phyloP scores from a whole-genome alignment of 2,329 filamentous ascomycete species.

The Microascus cirrosus region DNA sequence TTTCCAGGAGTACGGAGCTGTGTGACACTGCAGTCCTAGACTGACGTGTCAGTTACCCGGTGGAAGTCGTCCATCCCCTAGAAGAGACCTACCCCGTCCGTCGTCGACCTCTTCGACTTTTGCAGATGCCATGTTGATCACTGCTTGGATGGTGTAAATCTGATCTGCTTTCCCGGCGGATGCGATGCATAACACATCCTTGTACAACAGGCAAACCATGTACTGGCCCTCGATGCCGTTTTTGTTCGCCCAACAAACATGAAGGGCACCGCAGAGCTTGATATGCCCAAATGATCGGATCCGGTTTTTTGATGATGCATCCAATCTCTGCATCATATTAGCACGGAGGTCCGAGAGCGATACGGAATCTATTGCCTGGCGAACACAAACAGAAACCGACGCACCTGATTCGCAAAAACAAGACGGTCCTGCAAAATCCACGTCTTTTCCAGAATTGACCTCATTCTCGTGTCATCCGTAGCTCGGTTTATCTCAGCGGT shows the following conservation, averaged over 20 bases:
- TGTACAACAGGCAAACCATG: constrained; percentile 77
- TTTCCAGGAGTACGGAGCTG: constrained; percentile 85
- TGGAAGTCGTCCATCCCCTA: background rate
- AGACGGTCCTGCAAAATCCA: constrained; percentile 78
- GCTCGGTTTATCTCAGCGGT: constrained; percentile 74
- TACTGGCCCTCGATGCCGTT: constrained; percentile 64
- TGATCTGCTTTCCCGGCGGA: constrained; percentile 51
- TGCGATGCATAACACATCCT: constrained; percentile 67
- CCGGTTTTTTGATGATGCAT: constrained; percentile 46
- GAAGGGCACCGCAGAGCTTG: constrained; percentile 68
- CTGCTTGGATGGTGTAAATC: constrained; percentile 63
- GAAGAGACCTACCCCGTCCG: constrained; percentile 46
- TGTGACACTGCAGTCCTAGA: constrained; percentile 75
- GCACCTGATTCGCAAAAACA: constrained; percentile 60
- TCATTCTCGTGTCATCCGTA: constrained; percentile 63
- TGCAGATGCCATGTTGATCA: constrained; percentile 55
- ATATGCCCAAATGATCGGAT: constrained; percentile 74
- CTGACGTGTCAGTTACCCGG: constrained; percentile 9
- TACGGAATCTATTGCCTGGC: background rate
- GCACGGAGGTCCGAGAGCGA: background rate
- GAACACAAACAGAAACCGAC: constrained; percentile 9
- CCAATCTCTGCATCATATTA: constrained; percentile 27
- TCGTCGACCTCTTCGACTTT: constrained; percentile 66
- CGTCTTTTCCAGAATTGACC: constrained; percentile 64
- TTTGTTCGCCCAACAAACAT: constrained; percentile 70